Evolutionary conservation across 179 eudicot genomes (phyloP).

Genomic region (Dionaea muscipula): DNA sequence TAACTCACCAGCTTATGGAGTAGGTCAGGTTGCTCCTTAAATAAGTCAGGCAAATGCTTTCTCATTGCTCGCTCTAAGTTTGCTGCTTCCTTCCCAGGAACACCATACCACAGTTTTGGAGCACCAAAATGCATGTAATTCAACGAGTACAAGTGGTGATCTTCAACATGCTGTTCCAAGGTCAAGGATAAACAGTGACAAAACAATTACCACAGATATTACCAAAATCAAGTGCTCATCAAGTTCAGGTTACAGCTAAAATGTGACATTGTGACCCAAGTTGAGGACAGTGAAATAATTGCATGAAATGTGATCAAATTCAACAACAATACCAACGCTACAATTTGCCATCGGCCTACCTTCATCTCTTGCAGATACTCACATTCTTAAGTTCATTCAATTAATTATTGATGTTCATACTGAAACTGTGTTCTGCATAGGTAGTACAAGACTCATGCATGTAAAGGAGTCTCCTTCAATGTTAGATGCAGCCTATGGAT

Average conservation of each 20-base stretch:
- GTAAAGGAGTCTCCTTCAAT: too few relatives aligned
- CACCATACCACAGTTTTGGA: conserved; percentile 97
- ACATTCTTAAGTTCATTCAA: too few relatives aligned
- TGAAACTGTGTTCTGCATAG: too few relatives aligned
- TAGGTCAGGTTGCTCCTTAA: conserved; percentile 95
- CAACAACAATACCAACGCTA: not conserved
- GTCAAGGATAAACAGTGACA: conserved; percentile 1
- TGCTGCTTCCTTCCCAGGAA: conserved; percentile 71
- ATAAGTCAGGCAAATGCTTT: conserved; percentile 82
- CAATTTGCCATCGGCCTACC: too few relatives aligned
- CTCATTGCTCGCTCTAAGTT: conserved; percentile 82
- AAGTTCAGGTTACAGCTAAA: too few relatives aligned
- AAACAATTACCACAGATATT: conserved; percentile 32
- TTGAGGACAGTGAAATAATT: not conserved
- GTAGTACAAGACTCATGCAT: too few relatives aligned
- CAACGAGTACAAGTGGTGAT: conserved; percentile 84
- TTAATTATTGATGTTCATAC: too few relatives aligned
- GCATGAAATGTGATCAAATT: not conserved
- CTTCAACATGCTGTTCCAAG: conserved; percentile 83
- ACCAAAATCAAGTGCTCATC: conserved; percentile 1
- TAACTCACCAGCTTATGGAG: conserved; percentile 88
- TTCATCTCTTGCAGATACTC: too few relatives aligned
- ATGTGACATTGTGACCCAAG: too few relatives aligned
- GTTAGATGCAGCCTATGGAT: too few relatives aligned
- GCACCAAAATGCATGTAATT: conserved; percentile 99